These are phyloP conservation scores for Claviceps sp. DNA, from an alignment of 2,329 filamentous ascomycete genomes.

Conservation along the genomic window DNA sequence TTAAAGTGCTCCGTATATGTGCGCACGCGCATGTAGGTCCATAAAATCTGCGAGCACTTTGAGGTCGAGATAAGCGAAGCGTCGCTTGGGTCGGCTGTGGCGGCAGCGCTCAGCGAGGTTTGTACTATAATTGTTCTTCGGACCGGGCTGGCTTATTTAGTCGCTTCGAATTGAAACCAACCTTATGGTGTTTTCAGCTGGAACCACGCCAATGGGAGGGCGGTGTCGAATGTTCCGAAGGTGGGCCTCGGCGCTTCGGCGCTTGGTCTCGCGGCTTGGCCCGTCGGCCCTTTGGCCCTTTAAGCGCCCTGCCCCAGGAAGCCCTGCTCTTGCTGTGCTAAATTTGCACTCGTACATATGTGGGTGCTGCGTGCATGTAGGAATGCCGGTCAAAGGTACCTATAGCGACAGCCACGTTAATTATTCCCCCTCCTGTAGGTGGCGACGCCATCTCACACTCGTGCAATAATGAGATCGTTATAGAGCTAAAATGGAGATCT, in stretches of 20 bases:
- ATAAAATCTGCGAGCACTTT: not conserved
- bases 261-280: conserved; percentile 1
- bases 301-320: not conserved
- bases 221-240: not conserved
- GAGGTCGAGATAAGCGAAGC: not conserved
- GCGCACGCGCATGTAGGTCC: not conserved
- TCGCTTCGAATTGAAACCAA: not conserved
- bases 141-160: not conserved
- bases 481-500: no score
- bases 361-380: not conserved
- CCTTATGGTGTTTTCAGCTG: not conserved
- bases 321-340: not conserved
- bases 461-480: no score
- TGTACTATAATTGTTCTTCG: not conserved
- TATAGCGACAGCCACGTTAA: no score
- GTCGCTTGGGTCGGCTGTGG: not conserved
- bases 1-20: not conserved
- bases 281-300: conserved; percentile 2
- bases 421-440: no score
- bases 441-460: no score
- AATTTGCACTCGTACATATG: not conserved
- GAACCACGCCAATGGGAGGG: not conserved
- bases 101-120: not conserved
- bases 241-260: not conserved
- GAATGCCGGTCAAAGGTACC: not conserved